Evolutionary conservation across 2,329 filamentous ascomycete species (phyloP).

Genomic region (Immersiporthe knoxdaviesiana): DNA sequence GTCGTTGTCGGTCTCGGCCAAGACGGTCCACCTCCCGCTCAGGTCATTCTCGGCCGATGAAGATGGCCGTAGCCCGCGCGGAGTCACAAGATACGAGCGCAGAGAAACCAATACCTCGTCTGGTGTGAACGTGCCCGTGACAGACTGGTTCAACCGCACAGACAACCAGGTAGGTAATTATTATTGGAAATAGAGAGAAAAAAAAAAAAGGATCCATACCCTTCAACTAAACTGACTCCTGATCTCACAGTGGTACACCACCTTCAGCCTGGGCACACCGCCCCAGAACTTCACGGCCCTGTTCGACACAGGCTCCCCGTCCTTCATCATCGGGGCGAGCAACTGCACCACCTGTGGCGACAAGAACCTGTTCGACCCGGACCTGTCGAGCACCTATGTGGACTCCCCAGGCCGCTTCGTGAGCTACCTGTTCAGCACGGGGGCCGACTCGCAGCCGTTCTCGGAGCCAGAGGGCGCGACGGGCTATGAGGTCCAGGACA

Average conservation of each 20-base stretch:
- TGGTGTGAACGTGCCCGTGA: conserved; percentile 22
- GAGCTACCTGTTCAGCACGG: conserved; percentile 34
- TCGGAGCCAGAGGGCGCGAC: conserved; percentile 31
- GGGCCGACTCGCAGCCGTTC: conserved; percentile 37
- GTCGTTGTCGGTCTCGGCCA: conserved; percentile 8
- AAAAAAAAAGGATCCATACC: no score
- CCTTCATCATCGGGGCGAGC: conserved; percentile 36
- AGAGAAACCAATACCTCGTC: not conserved
- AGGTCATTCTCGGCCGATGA: conserved; percentile 9
- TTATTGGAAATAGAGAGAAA: not conserved
- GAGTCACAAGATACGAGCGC: conserved; percentile 5
- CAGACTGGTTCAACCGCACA: conserved; percentile 26
- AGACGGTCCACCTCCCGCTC: conserved; percentile 16
- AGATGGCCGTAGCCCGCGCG: not conserved
- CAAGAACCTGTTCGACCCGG: conserved; percentile 35
- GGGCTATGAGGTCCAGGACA: conserved; percentile 38
- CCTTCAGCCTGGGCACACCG: conserved; percentile 29
- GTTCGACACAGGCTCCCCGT: conserved; percentile 38
- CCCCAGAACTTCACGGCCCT: conserved; percentile 38
- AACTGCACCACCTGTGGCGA: conserved; percentile 37
- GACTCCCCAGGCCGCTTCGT: conserved; percentile 30
- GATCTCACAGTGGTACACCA: conserved; percentile 31
- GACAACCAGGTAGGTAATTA: conserved; percentile 21
- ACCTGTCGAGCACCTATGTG: conserved; percentile 37
- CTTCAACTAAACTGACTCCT: not conserved